Evolutionary conservation across 2,329 filamentous ascomycete species (phyloP), one percentile per base, ranked within the genome.

Genomic region (Dothideomycetidae sp.): DNA sequence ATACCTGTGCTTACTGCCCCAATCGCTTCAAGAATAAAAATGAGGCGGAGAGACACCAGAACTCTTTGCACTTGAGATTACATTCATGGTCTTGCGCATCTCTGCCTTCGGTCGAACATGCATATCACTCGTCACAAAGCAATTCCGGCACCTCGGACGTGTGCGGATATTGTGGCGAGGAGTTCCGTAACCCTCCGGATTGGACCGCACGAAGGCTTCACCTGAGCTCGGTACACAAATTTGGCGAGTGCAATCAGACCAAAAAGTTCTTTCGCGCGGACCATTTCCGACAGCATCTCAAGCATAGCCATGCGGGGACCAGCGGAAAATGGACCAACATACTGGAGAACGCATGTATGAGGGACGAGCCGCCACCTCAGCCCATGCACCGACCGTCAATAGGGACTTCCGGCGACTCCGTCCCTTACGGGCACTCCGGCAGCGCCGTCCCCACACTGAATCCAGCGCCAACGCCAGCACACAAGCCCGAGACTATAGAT

Each of bases 11-110:
- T 17, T 96, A 83, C 56, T 96, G 88, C 57, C 81, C 81, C 29
- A 94, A 94, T 55, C 77, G 88, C 9, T 96, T 96, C 67, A 96
- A 96, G 62, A 96, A 96, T 63, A 96, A 96, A 62, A 96, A 96
- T 51, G 90, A 96, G 62, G 86, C 86, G 2, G 88, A 96, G 58
- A 75, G 90, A 19, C 88, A 96, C 55, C 86, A 93, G 53, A 96
- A 94, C 53, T 93, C 86, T 10, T 72, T 96, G 9, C 88, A 96
- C 57, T 71, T 96, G 5, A 76, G 88, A 21, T 78, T 81, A 15
- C 85, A 96, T 61, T 94, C 86, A 33, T 98, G 90, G 90, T 94
- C 88, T 9, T 98, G 90, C 58, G 86, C 85, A 19, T 83, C 86
- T 1, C 72, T 98, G 16, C 57, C 66, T 14, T 73, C 73, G 9